Base-by-base conservation (phyloP, 2,329 filamentous ascomycete species). In the Talaromyces verruculosus region DNA sequence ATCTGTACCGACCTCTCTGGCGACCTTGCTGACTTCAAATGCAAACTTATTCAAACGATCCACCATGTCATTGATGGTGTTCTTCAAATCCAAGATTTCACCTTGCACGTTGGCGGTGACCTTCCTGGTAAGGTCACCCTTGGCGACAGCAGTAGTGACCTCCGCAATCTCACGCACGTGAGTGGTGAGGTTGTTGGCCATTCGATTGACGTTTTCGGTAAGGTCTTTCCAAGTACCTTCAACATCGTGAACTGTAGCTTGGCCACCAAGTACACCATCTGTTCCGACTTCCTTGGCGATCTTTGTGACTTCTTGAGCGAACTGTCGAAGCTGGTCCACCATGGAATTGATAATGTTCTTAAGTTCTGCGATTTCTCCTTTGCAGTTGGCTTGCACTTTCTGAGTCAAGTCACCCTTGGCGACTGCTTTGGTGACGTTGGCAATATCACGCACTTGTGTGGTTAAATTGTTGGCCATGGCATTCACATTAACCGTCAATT, bases 281-380 rank as follows among this genome's bases (percentile, higher is more conserved):
- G 93, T 97, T 66, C 93, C 93, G 81, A 97, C 93, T 78, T 97
- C 93, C 75, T 91, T 89, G 41, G 93, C 93, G 73, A 97, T 90
- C 78, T 93, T 94, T 62, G 93, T 97, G 72, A 97, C 93, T 80
- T 97, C 93, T 73, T 92, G 90, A 19, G 93, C 93, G 76, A 97
- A 97, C 74, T 97, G 92, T 74, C 96, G 91, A 65, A 97, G 83
- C 76, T 97, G 93, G 77, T 97, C 93, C 68, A 97, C 93, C 93
- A 97, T 97, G 75, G 91, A 94, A 80, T 97, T 97, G 83, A 97
- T 97, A 53, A 93, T 97, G 68, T 92, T 92, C 80, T 97, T 97
- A 74, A 97, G 90, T 82, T 91, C 91, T 77, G 88, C 90, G 74
- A 92, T 97, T 84, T 93, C 94, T 77, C 90, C 95, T 81, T 88